A percentile compares a stretch with the other conserved stretches of the same genome.
Conservation (phyloP, 768 basidiomycete genomes). For the Termitomyces sp. region DNA sequence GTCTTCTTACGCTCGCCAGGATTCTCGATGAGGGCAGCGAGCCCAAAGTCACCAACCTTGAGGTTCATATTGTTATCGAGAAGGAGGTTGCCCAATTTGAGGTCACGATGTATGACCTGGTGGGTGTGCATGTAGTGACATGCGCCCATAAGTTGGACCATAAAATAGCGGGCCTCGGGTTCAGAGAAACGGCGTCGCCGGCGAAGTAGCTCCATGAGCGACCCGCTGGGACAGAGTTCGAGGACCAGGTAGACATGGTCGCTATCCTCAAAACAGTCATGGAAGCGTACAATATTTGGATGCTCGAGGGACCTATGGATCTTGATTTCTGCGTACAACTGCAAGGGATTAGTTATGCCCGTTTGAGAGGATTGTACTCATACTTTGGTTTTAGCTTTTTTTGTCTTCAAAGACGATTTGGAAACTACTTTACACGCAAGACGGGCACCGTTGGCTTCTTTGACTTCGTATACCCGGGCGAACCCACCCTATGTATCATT, state of each 20-base stretch:
- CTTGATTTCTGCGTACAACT: constrained; percentile 99
- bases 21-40: constrained; percentile 94
- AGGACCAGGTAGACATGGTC: constrained; percentile 97
- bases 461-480: constrained; percentile 94
- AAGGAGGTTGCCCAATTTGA: constrained; percentile 95
- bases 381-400: constrained; percentile 97
- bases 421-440: constrained; percentile 93
- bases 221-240: constrained; percentile 87
- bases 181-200: constrained; percentile 85
- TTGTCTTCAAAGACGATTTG: constrained; percentile 87
- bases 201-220: constrained; percentile 87
- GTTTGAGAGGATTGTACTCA: neutral
- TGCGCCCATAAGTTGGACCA: constrained; percentile 92
- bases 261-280: constrained; percentile 92
- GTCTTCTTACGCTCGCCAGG: constrained; percentile 98
- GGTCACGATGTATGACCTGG: constrained; percentile 95
- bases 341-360: neutral
- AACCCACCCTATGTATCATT: constrained; percentile 69
- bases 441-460: constrained; percentile 55
- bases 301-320: constrained; percentile 89
- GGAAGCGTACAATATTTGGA: constrained; percentile 88
- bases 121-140: constrained; percentile 97
- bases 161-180: constrained; percentile 87
- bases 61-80: constrained; percentile 90
- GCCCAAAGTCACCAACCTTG: constrained; percentile 95